Base-by-base conservation (phyloP, 768 basidiomycete species). In the Hygrophorus russula region DNA sequence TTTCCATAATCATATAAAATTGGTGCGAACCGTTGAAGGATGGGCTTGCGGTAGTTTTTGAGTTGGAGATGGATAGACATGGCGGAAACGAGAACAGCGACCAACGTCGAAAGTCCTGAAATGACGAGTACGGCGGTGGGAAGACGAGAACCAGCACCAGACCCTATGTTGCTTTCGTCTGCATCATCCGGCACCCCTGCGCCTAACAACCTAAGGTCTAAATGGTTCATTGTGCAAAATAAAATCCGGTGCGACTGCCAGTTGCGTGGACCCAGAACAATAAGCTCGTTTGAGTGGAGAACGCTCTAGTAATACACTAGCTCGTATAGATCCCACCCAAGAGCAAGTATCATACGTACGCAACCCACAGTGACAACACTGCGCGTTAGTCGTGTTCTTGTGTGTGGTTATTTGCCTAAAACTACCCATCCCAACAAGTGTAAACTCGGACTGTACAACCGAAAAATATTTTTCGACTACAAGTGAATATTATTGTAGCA, bases 11-110 rank as follows among this genome's bases (percentile, higher is more conserved):
- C 14, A 37, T 11, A 40, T 9, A 45, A 17, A 39, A 13, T 36
- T 27, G 28, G 36, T 17, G 44, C 64, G 48, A 42, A 89, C 87
- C 88, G 68, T 65, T 90, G 90, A 18, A 90, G 58, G 7, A 73
- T 58, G 5, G 88, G 87, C 59, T 88, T 84, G 45, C 88, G 68
- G 55, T 94, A 94, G 58, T 87, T 91, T 59, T 84, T 80, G 45
- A 93, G 66, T 45, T 93, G 91, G 2, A 87, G 67, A 53, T 71
- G 74, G 49, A 94, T 89, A 2, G 85, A 86, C 55, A 74, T 69
- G 15, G 73, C 69, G 8, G 85, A 84, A 17, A 92, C 74, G 1
- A 74, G 47, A 9, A 88, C 88, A 0, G 90, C 84, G 28, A 85
- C 57, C 3, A 78, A 42, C 0, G 88, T 80, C 4, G 71, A 78